Evolutionary conservation across 108 stramenopile species (phyloP).

Genomic region (Thalassiosira profunda): DNA sequence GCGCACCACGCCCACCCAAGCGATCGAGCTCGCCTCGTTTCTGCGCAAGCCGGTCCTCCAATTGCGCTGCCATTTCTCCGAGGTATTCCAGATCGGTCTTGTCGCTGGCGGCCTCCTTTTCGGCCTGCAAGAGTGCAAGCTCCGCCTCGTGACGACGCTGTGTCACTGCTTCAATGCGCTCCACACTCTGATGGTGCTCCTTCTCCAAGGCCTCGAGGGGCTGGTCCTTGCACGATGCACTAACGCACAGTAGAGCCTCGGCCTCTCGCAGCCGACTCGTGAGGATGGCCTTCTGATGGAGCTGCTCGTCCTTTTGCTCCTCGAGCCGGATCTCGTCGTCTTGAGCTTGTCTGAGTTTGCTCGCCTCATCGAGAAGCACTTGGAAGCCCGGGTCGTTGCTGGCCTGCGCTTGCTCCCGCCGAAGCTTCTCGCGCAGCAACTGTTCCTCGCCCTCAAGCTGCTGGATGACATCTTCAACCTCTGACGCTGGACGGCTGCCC

Average conservation of each 20-base stretch:
- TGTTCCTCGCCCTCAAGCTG: conserved; percentile 62
- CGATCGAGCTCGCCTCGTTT: conserved; percentile 53
- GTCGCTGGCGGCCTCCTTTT: neutral
- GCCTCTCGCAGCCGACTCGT: conserved; percentile 13
- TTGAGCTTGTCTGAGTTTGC: conserved; percentile 67
- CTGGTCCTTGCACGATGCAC: neutral
- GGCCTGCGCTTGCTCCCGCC: conserved; percentile 16
- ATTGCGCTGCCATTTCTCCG: conserved; percentile 21
- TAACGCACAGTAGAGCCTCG: neutral
- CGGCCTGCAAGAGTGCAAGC: conserved; percentile 5
- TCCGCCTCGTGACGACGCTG: too few relatives aligned
- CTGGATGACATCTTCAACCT: conserved; percentile 50
- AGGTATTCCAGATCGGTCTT: neutral
- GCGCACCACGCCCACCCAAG: neutral
- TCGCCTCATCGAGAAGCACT: conserved; percentile 30
- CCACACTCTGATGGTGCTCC: neutral
- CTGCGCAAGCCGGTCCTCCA: conserved; percentile 42
- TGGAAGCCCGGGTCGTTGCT: conserved; percentile 11
- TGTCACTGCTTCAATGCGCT: neutral
- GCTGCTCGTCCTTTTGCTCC: conserved; percentile 40
- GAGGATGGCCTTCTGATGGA: neutral
- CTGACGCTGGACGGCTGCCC: conserved; percentile 4
- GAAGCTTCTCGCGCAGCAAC: conserved; percentile 11
- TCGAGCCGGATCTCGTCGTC: conserved; percentile 68
- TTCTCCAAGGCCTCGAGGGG: conserved; percentile 1